Evolutionary conservation across 2,329 filamentous ascomycete genomes (phyloP), one percentile per base, ranked within the genome.

Genomic region (Cercospora zeae-maydis): DNA sequence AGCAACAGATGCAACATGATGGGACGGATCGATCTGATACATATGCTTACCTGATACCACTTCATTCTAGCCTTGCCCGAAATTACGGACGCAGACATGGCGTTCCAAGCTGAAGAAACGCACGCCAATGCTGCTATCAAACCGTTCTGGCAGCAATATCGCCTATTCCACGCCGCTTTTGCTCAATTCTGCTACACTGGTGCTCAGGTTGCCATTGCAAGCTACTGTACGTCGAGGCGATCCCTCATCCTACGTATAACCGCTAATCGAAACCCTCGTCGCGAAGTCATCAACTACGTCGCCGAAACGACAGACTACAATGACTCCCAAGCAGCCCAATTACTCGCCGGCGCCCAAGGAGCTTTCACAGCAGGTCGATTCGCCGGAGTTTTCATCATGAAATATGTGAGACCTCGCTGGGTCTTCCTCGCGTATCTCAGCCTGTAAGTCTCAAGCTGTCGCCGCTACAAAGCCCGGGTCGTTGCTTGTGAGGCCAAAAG

Each of bases 181-280:
- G 88, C 89, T 0, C 90, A 93, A 68, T 93, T 93, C 76, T 90
- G 87, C 74, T 95, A 93, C 74, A 88, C 90, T 0, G 90, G 90
- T 53, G 86, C 89, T 0, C 92, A 96, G 71, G 79, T 84, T 4
- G 82, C 79, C 1, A 79, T 84, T 30, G 63, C 63, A 31, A 53
- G 78, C 52, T 90, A 89, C 75, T 91, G 49, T 53, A 34, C 4
- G 49, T 47, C 11, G 1, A 8, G 2, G 27, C 1, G 1, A 47
- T 6, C 2, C 1, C 5, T 27, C 21, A 3, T 7, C 3, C 19
- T 10, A 3, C 21, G 24, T 11, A 1, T 13, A 47, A n/a, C n/a
- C 14, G 13, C 21, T 47, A n/a, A 47, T 7, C 1, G 42, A 52
- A 31, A 16, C 49, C 0, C n/a, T 33, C 49, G 27, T 11, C n/a